Base-by-base conservation (phyloP, 257 asterid genomes). In the Fraxinus americana region DNA sequence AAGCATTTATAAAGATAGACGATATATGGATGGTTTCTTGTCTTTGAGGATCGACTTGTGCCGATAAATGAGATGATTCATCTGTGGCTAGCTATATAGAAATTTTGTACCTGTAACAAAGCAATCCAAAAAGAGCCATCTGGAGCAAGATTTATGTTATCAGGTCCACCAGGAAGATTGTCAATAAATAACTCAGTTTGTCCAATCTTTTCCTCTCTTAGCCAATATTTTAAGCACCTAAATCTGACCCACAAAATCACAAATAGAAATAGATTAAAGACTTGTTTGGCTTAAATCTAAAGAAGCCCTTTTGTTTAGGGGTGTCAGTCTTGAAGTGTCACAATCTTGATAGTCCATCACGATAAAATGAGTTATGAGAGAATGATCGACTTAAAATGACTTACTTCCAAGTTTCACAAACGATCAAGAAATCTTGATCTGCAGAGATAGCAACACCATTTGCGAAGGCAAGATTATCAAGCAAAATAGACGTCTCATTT, bases 91-190 rank as follows among this genome's bases (percentile, higher is more conserved):
- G 19, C 0, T 59, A 16, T 69, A 11, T 14, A 35, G 5, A 10
- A 41, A 3, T 41, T 4, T 29, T 75, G 27, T 82, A 90, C 94
- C 92, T 89, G 79, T 73, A 91, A 0, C 68, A 90, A 70, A 19
- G 97, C 94, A 32, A 93, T 85, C 98, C 96, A 90, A 61, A 86
- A 93, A 0, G 93, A 90, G 54, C 92, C 91, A 89, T 93, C 96
- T 21, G 91, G 90, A 25, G 94, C 94, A 75, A 93, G 92, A 70
- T 91, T 91, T 72, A 93, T 86, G 88, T 91, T 88, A 43, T 90
- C 97, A 1, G 97, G 97, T 45, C 71, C 83, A 3, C 88, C 90
- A 0, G 90, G 90, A 41, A 93, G 95, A 79, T 82, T 86, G 52
- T 90, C 91, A 0, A 90, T 54, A 80, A 92, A 85, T 3, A 88